A percentile compares a stretch with the other conserved stretches of the same genome.
Evolutionary conservation across 1,139 yeast species (phyloP).

Genomic region (Yamadazyma triangularis): DNA sequence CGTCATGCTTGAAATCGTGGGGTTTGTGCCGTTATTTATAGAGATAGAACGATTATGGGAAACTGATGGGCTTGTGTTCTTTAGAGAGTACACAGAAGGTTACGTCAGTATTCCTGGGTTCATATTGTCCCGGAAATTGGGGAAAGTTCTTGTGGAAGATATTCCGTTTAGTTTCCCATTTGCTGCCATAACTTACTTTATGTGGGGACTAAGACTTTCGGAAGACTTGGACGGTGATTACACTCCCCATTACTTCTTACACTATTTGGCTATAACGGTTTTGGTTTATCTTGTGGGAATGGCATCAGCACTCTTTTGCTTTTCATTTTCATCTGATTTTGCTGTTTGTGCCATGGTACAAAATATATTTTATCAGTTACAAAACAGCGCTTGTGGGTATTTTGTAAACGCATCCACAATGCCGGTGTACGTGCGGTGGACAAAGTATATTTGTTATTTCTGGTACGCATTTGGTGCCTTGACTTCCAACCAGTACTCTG

Average conservation of each 20-base stretch:
- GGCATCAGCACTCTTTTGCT: constrained; percentile 51
- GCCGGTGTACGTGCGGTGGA: constrained; percentile 88
- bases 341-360: constrained; percentile 60
- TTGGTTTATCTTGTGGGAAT: constrained; percentile 54
- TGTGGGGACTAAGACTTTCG: constrained; percentile 62
- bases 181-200: constrained; percentile 62
- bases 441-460: constrained; percentile 66
- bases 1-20: constrained; percentile 60
- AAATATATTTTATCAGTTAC: constrained; percentile 64
- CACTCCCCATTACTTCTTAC: constrained; percentile 45
- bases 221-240: constrained; percentile 12
- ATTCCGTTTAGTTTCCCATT: constrained; percentile 57
- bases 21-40: constrained; percentile 63
- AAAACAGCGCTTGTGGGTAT: constrained; percentile 78
- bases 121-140: constrained; percentile 60
- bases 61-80: constrained; percentile 64
- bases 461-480: constrained; percentile 79
- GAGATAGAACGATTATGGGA: constrained; percentile 73
- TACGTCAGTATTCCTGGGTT: constrained; percentile 65
- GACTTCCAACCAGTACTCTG: constrained; percentile 60
- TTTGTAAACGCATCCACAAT: constrained; percentile 68
- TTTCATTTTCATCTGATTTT: constrained; percentile 61
- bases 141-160: constrained; percentile 68
- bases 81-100: constrained; percentile 72
- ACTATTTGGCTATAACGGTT: constrained; percentile 59